Evolutionary conservation across 495 filamentous ascomycete species (phyloP).

Genomic region (Penicillium cosmopolitanum): DNA sequence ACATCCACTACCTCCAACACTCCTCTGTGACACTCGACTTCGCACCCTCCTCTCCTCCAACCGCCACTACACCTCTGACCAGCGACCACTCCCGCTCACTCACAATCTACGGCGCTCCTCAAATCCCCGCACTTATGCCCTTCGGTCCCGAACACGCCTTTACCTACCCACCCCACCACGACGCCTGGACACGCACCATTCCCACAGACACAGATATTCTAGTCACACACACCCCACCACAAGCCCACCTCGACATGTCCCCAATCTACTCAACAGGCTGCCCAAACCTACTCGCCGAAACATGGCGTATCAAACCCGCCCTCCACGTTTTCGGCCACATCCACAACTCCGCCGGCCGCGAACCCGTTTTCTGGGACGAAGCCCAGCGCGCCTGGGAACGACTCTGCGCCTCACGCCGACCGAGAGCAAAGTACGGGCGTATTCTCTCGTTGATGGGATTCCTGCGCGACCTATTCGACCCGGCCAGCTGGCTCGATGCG

Average conservation of each 20-base stretch:
- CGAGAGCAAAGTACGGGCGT: constrained; percentile 30
- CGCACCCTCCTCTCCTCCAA: constrained; percentile 34
- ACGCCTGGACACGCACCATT: constrained; percentile 68
- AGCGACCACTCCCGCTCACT: constrained; percentile 42
- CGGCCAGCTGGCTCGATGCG: constrained; percentile 64
- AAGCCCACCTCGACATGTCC: constrained; percentile 74
- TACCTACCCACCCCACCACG: constrained; percentile 60
- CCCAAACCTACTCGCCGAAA: constrained; percentile 69
- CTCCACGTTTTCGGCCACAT: constrained; percentile 92
- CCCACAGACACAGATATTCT: constrained; percentile 80
- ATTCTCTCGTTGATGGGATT: constrained; percentile 42
- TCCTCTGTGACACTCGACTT: constrained; percentile 51
- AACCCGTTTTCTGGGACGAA: constrained; percentile 78
- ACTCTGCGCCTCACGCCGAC: constrained; percentile 47
- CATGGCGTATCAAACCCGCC: constrained; percentile 77
- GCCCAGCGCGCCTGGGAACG: constrained; percentile 73
- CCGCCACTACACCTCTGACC: constrained; percentile 9
- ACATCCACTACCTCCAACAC: constrained; percentile 69
- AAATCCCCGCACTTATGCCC: constrained; percentile 59
- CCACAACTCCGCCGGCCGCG: constrained; percentile 65
- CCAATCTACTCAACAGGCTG: constrained; percentile 67
- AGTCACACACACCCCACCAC: constrained; percentile 75
- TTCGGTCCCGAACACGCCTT: constrained; percentile 68
- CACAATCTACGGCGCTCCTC: constrained; percentile 65
- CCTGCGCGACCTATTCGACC: constrained; percentile 56